phyloP scores from a whole-genome alignment of 2,329 filamentous ascomycete genomes.

The Cladosporium halotolerans region DNA sequence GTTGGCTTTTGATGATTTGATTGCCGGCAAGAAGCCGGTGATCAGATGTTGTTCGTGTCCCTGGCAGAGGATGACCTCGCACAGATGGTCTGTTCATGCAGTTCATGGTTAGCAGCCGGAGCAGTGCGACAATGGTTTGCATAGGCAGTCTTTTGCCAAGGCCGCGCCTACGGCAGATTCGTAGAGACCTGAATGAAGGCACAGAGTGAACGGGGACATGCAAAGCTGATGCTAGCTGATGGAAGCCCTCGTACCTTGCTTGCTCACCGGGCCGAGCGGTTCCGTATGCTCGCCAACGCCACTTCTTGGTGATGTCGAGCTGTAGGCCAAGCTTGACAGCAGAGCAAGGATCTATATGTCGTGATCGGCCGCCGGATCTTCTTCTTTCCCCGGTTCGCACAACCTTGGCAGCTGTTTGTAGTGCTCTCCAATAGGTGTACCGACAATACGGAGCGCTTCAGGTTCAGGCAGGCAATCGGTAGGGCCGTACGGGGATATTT shows the following conservation, averaged over 20 bases:
- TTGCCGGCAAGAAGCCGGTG: neutral
- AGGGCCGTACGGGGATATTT: neutral
- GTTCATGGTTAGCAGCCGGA: slow-evolving; percentile 3
- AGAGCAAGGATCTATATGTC: slow-evolving; percentile 10
- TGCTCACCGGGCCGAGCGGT: slow-evolving; percentile 1
- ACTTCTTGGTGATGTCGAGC: slow-evolving; percentile 1
- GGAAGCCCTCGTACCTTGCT: slow-evolving; percentile 6
- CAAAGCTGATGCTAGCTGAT: no score
- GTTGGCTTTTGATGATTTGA: neutral
- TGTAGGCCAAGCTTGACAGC: neutral
- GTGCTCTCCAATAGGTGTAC: slow-evolving; percentile 4
- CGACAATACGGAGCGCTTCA: neutral
- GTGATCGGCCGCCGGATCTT: neutral
- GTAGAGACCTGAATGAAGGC: neutral
- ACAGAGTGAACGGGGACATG: no score
- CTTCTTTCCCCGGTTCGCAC: neutral
- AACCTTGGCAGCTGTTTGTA: slow-evolving; percentile 5
- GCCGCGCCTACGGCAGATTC: neutral
- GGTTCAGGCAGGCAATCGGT: slow-evolving; percentile 1
- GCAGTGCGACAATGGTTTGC: no score
- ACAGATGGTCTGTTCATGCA: slow-evolving; percentile 5
- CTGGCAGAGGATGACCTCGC: neutral
- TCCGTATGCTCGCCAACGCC: slow-evolving; percentile 8
- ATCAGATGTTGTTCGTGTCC: neutral
- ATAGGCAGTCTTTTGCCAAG: no score